Conservation (phyloP, 169 alveolate genomes). For the Plasmodium vivax region DNA sequence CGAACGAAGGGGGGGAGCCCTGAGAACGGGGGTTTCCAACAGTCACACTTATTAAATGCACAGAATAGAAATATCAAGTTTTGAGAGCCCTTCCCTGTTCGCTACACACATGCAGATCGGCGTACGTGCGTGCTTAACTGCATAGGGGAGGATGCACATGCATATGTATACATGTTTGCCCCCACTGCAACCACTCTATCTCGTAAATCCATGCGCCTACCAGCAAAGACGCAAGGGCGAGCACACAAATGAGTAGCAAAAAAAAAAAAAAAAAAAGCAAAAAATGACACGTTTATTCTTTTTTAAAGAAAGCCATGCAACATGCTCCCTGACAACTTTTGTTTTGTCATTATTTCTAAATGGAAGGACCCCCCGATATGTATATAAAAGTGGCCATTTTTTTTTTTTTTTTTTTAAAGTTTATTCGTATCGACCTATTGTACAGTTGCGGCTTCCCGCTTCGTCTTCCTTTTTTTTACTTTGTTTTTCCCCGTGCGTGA, state of each 20-base stretch:
- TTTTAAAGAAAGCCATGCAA: neutral
- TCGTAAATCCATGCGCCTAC: neutral
- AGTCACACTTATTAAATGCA: neutral
- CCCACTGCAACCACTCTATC: neutral
- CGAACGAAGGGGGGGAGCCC: neutral
- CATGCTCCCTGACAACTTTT: neutral
- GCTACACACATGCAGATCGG: neutral
- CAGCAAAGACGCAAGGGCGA: neutral
- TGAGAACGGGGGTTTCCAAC: neutral
- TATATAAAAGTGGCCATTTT: neutral
- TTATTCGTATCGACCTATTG: neutral
- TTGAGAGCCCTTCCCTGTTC: neutral
- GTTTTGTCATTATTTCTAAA: neutral
- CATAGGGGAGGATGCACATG: neutral
- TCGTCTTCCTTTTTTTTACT: neutral
- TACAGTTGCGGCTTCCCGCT: neutral
- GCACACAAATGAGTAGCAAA: neutral
- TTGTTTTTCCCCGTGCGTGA: neutral
- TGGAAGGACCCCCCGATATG: neutral
- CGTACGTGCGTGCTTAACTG: neutral
- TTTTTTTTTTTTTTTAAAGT: neutral
- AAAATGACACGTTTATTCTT: neutral
- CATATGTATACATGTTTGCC: neutral
- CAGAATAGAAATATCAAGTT: neutral
- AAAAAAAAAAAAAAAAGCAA: neutral